phyloP scores from a whole-genome alignment of 116 monocot species.

The Dioscorea cayenensis region DNA sequence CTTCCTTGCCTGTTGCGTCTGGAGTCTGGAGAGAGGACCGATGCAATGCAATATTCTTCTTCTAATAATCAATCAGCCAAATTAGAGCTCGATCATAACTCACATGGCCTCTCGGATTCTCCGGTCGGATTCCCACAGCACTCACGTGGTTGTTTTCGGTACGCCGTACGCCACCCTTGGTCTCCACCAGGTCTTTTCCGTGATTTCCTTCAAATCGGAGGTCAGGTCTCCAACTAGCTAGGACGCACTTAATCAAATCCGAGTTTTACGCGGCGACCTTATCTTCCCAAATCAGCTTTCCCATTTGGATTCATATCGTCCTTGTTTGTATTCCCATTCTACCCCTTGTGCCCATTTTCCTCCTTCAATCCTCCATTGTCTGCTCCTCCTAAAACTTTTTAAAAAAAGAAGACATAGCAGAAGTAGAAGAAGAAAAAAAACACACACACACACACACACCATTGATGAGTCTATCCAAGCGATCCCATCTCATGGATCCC shows the following conservation, averaged over 20 bases:
- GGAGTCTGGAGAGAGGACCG: no score
- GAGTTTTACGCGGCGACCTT: neutral
- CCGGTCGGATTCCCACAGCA: neutral
- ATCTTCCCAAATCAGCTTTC: neutral
- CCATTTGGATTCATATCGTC: neutral
- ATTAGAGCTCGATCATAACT: neutral
- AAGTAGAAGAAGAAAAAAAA: no score
- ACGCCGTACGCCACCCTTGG: neutral
- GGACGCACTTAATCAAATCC: neutral
- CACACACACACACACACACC: neutral
- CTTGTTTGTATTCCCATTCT: neutral
- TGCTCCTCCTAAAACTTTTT: no score
- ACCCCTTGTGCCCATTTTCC: neutral
- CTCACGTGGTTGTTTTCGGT: neutral
- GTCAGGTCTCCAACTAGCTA: neutral
- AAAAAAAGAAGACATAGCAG: no score
- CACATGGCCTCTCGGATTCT: neutral
- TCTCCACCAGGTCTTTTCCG: neutral
- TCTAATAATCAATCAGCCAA: neutral
- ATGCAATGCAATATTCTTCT: no score
- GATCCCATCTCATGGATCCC: conserved; percentile 41
- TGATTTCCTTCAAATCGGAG: neutral
- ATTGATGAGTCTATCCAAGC: conserved; percentile 39
- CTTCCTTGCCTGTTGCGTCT: no score
- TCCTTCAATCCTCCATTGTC: neutral